Conservation (phyloP, 129 eudicot genomes). For the Smallanthus sonchifolius region DNA sequence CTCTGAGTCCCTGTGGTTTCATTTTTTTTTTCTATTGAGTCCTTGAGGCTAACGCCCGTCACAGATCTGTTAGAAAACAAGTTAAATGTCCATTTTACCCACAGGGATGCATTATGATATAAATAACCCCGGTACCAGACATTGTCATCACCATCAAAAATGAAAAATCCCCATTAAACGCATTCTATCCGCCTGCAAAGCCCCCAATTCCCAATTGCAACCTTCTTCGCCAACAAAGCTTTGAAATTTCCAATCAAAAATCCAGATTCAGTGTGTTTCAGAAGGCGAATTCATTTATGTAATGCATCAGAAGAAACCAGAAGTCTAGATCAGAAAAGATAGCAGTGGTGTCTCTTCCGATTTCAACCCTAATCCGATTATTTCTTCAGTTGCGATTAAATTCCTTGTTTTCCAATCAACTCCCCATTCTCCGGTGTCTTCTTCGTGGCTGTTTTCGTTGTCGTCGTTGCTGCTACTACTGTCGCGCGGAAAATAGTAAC, state of each 20-base stretch:
- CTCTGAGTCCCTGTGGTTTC: too few relatives aligned
- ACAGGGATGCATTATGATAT: too few relatives aligned
- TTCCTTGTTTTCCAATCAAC: slow-evolving; percentile 30
- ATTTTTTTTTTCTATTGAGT: too few relatives aligned
- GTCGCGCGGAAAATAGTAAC: slow-evolving; percentile 10
- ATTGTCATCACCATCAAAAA: too few relatives aligned
- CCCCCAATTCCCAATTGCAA: not conserved
- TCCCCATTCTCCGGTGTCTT: slow-evolving; percentile 2
- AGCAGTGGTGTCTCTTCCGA: slow-evolving; percentile 99
- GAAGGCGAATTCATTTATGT: slow-evolving; percentile 26
- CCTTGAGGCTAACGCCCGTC: too few relatives aligned
- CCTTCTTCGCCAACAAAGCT: slow-evolving; percentile 15
- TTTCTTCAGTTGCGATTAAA: slow-evolving; percentile 17
- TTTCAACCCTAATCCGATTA: slow-evolving; percentile 73
- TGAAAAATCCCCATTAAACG: slow-evolving; percentile 22
- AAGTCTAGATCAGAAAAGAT: slow-evolving; percentile 97
- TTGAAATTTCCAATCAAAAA: not conserved
- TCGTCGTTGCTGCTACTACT: slow-evolving; percentile 16
- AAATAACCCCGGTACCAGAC: too few relatives aligned
- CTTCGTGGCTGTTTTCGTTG: slow-evolving; percentile 17
- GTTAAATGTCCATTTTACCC: too few relatives aligned
- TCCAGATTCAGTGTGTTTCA: not conserved
- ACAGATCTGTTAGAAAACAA: too few relatives aligned
- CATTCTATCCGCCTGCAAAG: slow-evolving; percentile 1
- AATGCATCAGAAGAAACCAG: slow-evolving; percentile 99